These are phyloP conservation scores for Mycena floridula DNA, from an alignment of 768 basidiomycete species.

Conservation along the genomic window DNA sequence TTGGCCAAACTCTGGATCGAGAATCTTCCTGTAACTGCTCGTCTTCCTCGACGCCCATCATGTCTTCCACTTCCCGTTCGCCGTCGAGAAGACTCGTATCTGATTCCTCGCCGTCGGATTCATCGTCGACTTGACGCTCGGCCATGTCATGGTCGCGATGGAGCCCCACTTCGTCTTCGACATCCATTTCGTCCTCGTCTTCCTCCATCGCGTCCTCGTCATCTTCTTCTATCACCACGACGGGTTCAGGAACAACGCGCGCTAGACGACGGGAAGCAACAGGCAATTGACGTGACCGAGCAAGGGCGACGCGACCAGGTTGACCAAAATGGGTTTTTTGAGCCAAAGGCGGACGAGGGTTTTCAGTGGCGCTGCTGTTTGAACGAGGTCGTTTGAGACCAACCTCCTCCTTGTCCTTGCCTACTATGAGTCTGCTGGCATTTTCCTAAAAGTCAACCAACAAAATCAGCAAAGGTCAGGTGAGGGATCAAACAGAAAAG, in stretches of 20 bases:
- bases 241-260: conserved; percentile 36
- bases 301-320: conserved; percentile 27
- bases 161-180: conserved; percentile 38
- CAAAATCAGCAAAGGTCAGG: conserved; percentile 4
- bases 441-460: conserved; percentile 41
- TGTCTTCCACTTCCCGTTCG: conserved; percentile 58
- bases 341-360: conserved; percentile 67
- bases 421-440: conserved; percentile 36
- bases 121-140: conserved; percentile 9
- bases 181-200: conserved; percentile 57
- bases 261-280: conserved; percentile 25
- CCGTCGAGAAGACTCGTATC: conserved; percentile 34
- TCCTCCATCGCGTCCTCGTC: conserved; percentile 28
- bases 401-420: conserved; percentile 66
- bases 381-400: conserved; percentile 64
- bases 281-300: conserved; percentile 12
- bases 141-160: not conserved
- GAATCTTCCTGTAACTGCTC: conserved; percentile 35
- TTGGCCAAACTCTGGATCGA: conserved; percentile 61
- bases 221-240: conserved; percentile 35
- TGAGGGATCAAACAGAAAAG: conserved; percentile 14
- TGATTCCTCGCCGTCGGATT: conserved; percentile 31
- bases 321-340: conserved; percentile 20
- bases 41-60: conserved; percentile 49
- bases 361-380: conserved; percentile 49